A percentile compares a stretch with the other conserved stretches of the same genome.
These are phyloP conservation scores for Gardenia jasminoides DNA, from an alignment of 257 asterid species.

Conservation along the genomic window DNA sequence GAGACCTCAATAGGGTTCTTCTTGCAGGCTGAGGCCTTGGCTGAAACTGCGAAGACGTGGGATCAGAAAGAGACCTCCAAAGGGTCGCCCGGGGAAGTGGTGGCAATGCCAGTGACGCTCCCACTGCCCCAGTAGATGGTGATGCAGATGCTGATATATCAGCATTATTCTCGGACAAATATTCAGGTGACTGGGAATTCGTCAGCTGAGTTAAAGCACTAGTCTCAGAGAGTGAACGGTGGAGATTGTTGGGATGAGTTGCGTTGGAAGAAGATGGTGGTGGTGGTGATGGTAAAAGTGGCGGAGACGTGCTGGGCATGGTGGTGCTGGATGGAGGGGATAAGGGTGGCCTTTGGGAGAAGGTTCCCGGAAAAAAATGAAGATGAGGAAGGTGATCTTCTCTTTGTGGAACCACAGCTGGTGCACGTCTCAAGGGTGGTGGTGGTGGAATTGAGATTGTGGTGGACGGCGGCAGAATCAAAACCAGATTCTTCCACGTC, in stretches of 20 bases:
- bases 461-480: neutral
- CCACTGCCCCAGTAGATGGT: neutral
- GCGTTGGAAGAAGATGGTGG: neutral
- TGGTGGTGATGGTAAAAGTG: neutral
- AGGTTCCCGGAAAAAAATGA: neutral
- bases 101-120: neutral
- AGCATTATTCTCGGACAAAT: neutral
- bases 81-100: neutral
- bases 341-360: neutral
- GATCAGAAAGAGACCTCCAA: neutral
- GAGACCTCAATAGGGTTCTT: neutral
- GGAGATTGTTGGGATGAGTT: neutral
- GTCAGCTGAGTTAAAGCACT: neutral
- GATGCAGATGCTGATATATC: neutral
- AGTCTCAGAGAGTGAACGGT: neutral
- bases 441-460: neutral
- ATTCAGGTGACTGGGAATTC: neutral
- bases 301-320: neutral
- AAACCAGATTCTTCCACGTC: neutral
- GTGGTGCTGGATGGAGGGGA: neutral
- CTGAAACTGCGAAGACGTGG: neutral
- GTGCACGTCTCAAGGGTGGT: neutral
- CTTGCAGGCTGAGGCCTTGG: neutral
- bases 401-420: neutral
- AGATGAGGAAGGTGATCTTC: neutral